Conservation (phyloP, 1,284 basidiomycete genomes). For the Peniophora sp. region DNA sequence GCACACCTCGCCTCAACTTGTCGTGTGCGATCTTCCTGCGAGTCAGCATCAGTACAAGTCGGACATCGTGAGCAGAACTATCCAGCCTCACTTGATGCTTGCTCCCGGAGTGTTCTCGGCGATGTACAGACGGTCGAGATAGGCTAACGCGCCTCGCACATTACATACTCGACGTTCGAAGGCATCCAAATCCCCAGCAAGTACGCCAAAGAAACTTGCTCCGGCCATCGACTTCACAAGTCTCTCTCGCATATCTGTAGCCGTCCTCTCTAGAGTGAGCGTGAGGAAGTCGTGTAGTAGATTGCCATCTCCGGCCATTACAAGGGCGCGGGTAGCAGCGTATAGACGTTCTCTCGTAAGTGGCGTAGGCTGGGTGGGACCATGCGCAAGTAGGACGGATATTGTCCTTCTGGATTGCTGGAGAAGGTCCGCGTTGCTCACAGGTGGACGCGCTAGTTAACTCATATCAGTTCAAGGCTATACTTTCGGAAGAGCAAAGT, state of each 20-base stretch:
- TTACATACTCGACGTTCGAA: constrained; percentile 53
- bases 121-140: constrained; percentile 55
- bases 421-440: constrained; percentile 17
- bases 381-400: constrained; percentile 32
- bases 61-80: constrained; percentile 2
- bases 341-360: constrained; percentile 51
- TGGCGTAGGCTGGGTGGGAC: constrained; percentile 24
- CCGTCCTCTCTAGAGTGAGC: constrained; percentile 38
- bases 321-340: constrained; percentile 43
- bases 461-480: not conserved
- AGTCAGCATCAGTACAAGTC: constrained; percentile 5
- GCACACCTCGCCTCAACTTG: constrained; percentile 42
- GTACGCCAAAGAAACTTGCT: constrained; percentile 41
- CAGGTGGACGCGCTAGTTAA: not conserved
- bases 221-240: constrained; percentile 23
- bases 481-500: not conserved
- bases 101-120: constrained; percentile 23
- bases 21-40: constrained; percentile 45
- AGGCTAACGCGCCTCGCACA: constrained; percentile 50
- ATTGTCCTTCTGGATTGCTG: constrained; percentile 27
- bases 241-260: constrained; percentile 36
- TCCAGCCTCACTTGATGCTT: constrained; percentile 41
- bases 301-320: constrained; percentile 32
- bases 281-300: constrained; percentile 43
- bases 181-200: constrained; percentile 50